Base-by-base conservation (phyloP, 2,329 filamentous ascomycete species). In the Tothia fuscella region DNA sequence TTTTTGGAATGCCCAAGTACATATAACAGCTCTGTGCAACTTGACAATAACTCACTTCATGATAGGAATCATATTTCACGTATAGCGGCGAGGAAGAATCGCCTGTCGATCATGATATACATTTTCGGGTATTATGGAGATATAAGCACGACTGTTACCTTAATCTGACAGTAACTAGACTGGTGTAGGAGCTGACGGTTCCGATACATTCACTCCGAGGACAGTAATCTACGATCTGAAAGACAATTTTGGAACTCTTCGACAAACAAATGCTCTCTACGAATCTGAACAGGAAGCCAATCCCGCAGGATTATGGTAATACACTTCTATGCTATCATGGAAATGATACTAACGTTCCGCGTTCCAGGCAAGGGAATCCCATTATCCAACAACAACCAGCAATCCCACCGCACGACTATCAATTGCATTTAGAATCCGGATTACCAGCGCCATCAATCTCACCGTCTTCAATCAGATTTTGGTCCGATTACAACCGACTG, bases 1-100 rank as follows among this genome's bases (percentile, higher is more conserved):
- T 65, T 98, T 95, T 61, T 98, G 91, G 91, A 98, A 98, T 54
- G 71, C 83, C 5, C 89, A 94, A 69, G 84, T 85, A 59, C n/a
- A n/a, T n/a, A 45, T 53, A 17, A 41, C 9, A 34, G 10, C 6
- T 21, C 39, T 6, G 13, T 17, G 28, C 29, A 17, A n/a, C 12
- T 24, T 3, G 14, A 5, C 16, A 19, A 10, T 33, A 34, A 16
- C 19, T 24, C 32, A 24, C 22, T 41, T 28, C 42, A 34, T 21
- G 24, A 9, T 48, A 94, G 82, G 91, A 98, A 69, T 94, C 89
- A 1, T 98, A 98, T 63, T 96, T 96, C 57, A 95, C 88, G 12
- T 96, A 95, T 55, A 70, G 73, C 34, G 68, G 79, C 47, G 68
- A 83, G 56, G 70, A 76, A 51, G 74, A 81, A 46, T 73, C 74